Percentiles rank a stretch among this genome's conserved stretches.
These are phyloP conservation scores for Neoscytalidium dimidiatum DNA, from an alignment of 2,329 filamentous ascomycete species.

Conservation along the genomic window DNA sequence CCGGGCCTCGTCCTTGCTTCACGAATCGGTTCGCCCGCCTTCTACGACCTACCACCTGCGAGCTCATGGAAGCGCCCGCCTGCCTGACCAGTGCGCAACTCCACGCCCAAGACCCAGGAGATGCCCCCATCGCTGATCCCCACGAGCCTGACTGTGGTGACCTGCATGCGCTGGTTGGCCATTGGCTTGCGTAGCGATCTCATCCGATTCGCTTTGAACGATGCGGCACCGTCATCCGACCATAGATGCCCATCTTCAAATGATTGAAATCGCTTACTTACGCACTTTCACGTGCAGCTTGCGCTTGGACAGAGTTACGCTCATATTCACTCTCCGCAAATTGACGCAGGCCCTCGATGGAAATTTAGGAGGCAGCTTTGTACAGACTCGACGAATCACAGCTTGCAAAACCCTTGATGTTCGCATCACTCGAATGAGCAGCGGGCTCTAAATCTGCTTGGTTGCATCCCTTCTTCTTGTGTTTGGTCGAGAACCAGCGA, in stretches of 20 bases:
- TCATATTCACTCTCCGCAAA: too few species aligned
- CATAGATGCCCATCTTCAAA: neutral
- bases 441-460: neutral
- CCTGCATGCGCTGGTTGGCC: neutral
- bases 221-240: neutral
- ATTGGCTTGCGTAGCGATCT: neutral
- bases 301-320: too few species aligned
- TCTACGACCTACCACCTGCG: too few species aligned
- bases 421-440: too few species aligned
- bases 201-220: neutral
- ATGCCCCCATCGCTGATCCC: conserved; percentile 7
- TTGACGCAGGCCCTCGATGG: too few species aligned
- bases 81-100: neutral
- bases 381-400: too few species aligned
- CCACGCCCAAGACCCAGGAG: neutral
- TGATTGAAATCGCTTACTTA: neutral
- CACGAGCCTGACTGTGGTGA: conserved; percentile 1
- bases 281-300: too few species aligned
- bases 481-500: neutral
- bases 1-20: conserved; percentile 14
- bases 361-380: too few species aligned
- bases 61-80: conserved; percentile 9
- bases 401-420: too few species aligned
- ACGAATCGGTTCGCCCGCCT: conserved; percentile 8
- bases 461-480: neutral